Evolutionary conservation across 768 basidiomycete genomes (phyloP).

Genomic region (Exidia glandulosa): DNA sequence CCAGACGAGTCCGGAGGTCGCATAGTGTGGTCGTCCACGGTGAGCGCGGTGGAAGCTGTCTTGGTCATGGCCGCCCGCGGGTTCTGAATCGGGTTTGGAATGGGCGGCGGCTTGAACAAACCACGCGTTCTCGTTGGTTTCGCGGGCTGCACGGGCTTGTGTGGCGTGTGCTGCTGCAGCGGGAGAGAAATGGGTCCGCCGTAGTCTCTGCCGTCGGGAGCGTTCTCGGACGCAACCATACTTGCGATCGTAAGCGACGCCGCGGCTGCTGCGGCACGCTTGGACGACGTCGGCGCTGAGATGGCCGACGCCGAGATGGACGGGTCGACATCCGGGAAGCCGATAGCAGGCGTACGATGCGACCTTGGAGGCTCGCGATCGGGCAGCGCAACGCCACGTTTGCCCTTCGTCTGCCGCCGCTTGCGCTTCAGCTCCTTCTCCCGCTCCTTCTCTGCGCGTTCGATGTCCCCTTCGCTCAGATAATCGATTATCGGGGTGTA

Average conservation of each 20-base stretch:
- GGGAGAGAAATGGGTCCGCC: conserved; percentile 16
- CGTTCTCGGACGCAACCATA: conserved; percentile 85
- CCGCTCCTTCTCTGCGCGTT: conserved; percentile 80
- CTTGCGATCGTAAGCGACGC: conserved; percentile 79
- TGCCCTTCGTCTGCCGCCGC: conserved; percentile 55
- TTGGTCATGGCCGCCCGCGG: not conserved
- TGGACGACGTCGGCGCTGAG: conserved; percentile 50
- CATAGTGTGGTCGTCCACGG: not conserved
- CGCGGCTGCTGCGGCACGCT: conserved; percentile 79
- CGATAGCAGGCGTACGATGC: conserved; percentile 78
- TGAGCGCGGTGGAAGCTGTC: not conserved
- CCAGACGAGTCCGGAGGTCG: conserved; percentile 2
- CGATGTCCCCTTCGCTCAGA: conserved; percentile 81
- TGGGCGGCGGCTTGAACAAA: conserved; percentile 60
- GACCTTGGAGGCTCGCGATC: conserved; percentile 91
- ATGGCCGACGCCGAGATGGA: conserved; percentile 17
- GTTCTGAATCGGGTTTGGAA: conserved; percentile 8
- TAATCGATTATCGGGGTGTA: conserved; percentile 88
- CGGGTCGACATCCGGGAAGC: conserved; percentile 69
- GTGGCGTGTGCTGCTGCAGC: conserved; percentile 21
- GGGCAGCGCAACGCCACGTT: conserved; percentile 65
- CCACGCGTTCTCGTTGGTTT: conserved; percentile 66
- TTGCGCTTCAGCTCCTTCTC: conserved; percentile 81
- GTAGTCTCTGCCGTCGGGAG: not conserved
- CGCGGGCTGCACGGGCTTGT: conserved; percentile 20